Evolutionary conservation across 2,329 filamentous ascomycete genomes (phyloP).

Genomic region (Aureobasidium sp.): DNA sequence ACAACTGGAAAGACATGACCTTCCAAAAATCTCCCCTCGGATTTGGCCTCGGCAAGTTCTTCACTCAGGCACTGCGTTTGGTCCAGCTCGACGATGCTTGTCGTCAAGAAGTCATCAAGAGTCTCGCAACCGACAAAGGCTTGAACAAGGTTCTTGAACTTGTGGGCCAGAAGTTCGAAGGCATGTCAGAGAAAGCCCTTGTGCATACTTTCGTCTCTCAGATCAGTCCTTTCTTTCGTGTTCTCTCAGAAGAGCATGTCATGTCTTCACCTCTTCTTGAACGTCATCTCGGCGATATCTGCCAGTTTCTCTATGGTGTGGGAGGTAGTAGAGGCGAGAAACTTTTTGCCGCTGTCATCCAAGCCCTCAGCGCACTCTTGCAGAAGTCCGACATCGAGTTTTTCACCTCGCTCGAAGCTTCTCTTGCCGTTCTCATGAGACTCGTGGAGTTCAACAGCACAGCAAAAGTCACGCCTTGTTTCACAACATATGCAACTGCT

Average conservation of each 20-base stretch:
- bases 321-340: constrained; percentile 28
- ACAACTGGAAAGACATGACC: not conserved
- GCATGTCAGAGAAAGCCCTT: not conserved
- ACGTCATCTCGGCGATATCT: constrained; percentile 33
- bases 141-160: constrained; percentile 17
- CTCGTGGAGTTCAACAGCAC: constrained; percentile 13
- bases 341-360: constrained; percentile 22
- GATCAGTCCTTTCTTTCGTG: constrained; percentile 33
- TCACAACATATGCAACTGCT: not conserved
- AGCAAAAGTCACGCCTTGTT: constrained; percentile 6
- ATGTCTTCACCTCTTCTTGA: constrained; percentile 35
- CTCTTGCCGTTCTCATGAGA: constrained; percentile 12
- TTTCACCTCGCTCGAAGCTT: constrained; percentile 10
- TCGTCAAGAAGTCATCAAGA: constrained; percentile 19
- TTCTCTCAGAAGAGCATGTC: constrained; percentile 33
- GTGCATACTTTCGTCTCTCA: constrained; percentile 16
- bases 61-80: constrained; percentile 16
- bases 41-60: constrained; percentile 14
- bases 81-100: constrained; percentile 13
- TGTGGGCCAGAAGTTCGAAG: not conserved
- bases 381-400: not conserved
- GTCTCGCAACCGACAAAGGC: constrained; percentile 18
- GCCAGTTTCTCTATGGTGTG: constrained; percentile 36
- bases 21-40: not conserved
- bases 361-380: not conserved